These are phyloP conservation scores for Penicillium simplicissimum DNA, from an alignment of 495 filamentous ascomycete species.

Conservation along the genomic window DNA sequence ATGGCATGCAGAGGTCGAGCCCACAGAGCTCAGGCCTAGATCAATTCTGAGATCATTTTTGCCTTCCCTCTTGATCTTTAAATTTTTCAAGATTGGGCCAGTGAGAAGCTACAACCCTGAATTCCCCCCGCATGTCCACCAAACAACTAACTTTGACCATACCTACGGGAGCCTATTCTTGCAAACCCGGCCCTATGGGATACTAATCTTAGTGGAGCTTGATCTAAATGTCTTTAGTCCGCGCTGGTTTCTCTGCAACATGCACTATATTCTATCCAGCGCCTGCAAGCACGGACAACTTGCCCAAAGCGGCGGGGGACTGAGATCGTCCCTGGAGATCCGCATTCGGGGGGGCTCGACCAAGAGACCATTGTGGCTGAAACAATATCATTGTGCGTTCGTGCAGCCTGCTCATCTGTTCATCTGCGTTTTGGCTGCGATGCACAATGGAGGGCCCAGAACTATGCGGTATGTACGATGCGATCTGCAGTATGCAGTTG, in stretches of 20 bases:
- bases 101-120: neutral
- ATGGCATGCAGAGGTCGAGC: constrained; percentile 15
- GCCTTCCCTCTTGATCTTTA: neutral
- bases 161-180: neutral
- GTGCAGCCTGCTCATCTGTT: neutral
- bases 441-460: neutral
- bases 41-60: neutral
- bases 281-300: constrained; percentile 30
- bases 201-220: neutral
- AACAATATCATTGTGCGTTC: constrained; percentile 20
- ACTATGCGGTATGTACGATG: neutral
- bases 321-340: constrained; percentile 23
- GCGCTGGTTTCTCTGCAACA: constrained; percentile 6
- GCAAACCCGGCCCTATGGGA: neutral
- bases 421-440: neutral
- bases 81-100: neutral
- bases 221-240: neutral
- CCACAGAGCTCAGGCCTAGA: neutral
- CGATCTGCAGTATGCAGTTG: neutral
- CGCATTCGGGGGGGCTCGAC: constrained; percentile 18
- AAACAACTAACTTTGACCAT: neutral
- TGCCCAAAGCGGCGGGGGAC: constrained; percentile 23
- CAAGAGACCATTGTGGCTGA: constrained; percentile 20
- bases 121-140: neutral
- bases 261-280: constrained; percentile 15